These are phyloP conservation scores for Cutaneotrichosporon arboriforme DNA, from an alignment of 1,284 basidiomycete species.

Conservation along the genomic window DNA sequence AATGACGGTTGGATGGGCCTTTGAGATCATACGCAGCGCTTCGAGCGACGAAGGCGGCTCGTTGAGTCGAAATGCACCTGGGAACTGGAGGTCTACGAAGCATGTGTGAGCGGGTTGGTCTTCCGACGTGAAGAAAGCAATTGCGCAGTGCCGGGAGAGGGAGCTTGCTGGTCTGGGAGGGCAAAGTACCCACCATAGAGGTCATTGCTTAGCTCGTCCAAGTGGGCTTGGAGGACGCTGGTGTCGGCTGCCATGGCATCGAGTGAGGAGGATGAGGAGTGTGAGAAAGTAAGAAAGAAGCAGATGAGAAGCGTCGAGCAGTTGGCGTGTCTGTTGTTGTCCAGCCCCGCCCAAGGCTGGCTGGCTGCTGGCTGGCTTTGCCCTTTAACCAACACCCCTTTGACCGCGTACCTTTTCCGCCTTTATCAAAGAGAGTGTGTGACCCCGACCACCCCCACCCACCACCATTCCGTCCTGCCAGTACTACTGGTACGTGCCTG, in stretches of 20 bases:
- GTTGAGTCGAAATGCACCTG: slow-evolving; percentile 52
- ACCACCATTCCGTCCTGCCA: too few species aligned
- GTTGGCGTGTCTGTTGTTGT: too few species aligned
- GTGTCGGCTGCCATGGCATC: slow-evolving; percentile 4
- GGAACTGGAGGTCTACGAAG: slow-evolving; percentile 27
- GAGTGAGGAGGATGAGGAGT: background rate
- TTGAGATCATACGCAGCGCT: slow-evolving; percentile 65
- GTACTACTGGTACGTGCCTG: too few species aligned
- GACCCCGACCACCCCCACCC: too few species aligned
- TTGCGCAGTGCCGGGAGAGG: background rate
- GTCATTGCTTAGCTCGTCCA: slow-evolving; percentile 13
- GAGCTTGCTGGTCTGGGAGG: too few species aligned
- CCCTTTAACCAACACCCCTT: too few species aligned
- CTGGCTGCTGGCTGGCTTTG: too few species aligned
- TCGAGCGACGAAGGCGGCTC: slow-evolving; percentile 63
- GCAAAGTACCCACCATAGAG: slow-evolving; percentile 16
- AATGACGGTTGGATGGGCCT: slow-evolving; percentile 73
- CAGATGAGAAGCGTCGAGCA: background rate
- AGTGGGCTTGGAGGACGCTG: slow-evolving; percentile 6
- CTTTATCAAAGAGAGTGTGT: too few species aligned
- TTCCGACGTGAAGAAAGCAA: background rate
- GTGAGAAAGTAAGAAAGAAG: background rate
- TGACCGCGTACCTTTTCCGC: too few species aligned
- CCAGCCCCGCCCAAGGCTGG: too few species aligned
- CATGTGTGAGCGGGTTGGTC: background rate